phyloP scores from a whole-genome alignment of 2,329 filamentous ascomycete species.

The Fusarium virguliforme region DNA sequence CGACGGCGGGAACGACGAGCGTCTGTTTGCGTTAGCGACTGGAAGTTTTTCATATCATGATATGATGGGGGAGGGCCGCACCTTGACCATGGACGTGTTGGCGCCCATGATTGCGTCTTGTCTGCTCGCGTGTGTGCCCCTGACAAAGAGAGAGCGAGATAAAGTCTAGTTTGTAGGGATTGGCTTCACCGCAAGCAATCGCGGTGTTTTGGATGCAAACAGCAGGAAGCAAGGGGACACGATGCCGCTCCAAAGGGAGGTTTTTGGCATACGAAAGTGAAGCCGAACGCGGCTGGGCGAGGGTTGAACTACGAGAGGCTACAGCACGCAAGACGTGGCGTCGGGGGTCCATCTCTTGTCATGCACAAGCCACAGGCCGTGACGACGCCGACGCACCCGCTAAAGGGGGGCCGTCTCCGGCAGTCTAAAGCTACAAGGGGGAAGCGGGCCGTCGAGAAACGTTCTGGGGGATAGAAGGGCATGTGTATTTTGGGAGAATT shows the following conservation, averaged over 20 bases:
- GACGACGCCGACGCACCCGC: slow-evolving; percentile 46
- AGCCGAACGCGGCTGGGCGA: slow-evolving; percentile 22
- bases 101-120: slow-evolving; percentile 52
- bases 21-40: slow-evolving; percentile 66
- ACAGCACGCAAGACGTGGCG: slow-evolving; percentile 37
- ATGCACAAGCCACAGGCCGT: slow-evolving; percentile 33
- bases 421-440: slow-evolving; percentile 32
- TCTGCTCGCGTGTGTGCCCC: not conserved
- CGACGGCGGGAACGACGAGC: slow-evolving; percentile 78
- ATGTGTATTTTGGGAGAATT: not conserved
- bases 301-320: slow-evolving; percentile 21
- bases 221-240: not conserved
- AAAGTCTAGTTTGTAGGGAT: not conserved
- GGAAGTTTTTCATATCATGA: slow-evolving; percentile 29
- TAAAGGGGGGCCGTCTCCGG: slow-evolving; percentile 31
- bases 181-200: slow-evolving; percentile 4
- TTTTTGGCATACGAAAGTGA: slow-evolving; percentile 19
- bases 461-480: slow-evolving; percentile 24
- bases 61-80: slow-evolving; percentile 29
- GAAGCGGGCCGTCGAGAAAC: slow-evolving; percentile 36
- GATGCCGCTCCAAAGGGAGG: slow-evolving; percentile 27
- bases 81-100: slow-evolving; percentile 57
- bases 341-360: slow-evolving; percentile 7
- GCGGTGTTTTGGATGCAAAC: not conserved
- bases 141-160: not conserved